Conservation (phyloP, 192 early-diverging fungal species). For the Chytriomyces sp. region DNA sequence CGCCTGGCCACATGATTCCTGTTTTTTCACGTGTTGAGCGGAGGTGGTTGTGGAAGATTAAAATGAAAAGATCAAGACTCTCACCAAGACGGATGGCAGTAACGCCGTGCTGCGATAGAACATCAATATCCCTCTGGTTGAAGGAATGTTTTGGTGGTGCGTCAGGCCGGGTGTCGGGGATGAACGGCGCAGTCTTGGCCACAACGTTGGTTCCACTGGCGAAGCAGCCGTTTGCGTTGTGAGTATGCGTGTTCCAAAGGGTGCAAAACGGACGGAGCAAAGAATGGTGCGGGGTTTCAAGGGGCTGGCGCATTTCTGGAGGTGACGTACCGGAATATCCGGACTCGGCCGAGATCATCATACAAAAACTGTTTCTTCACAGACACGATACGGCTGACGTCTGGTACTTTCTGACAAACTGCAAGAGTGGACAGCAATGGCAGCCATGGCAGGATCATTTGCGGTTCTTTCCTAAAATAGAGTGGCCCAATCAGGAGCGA, state of each 20-base stretch:
- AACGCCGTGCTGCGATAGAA: not conserved
- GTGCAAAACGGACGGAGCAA: too few species aligned
- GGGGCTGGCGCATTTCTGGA: not conserved
- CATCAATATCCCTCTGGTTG: slow-evolving; percentile 6
- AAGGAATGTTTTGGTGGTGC: slow-evolving; percentile 4
- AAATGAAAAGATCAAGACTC: too few species aligned
- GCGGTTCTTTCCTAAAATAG: too few species aligned
- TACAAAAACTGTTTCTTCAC: slow-evolving; percentile 13
- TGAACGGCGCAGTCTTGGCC: slow-evolving; percentile 1
- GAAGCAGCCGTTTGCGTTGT: not conserved
- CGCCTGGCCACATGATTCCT: slow-evolving; percentile 58
- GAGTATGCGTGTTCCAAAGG: not conserved
- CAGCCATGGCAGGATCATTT: too few species aligned
- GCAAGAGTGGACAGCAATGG: too few species aligned
- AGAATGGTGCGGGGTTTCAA: too few species aligned
- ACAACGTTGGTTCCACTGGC: slow-evolving; percentile 17
- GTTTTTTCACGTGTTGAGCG: too few species aligned
- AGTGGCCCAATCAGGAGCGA: too few species aligned
- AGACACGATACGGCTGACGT: slow-evolving; percentile 23
- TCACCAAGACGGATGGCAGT: slow-evolving; percentile 18
- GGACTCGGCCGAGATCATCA: slow-evolving; percentile 30
- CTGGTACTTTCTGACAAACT: not conserved
- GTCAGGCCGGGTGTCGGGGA: not conserved
- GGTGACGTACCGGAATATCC: slow-evolving; percentile 34
- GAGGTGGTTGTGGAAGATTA: too few species aligned